Base-by-base conservation (phyloP, 352 stramenopile genomes). In the Globisporangium heterothallicum region DNA sequence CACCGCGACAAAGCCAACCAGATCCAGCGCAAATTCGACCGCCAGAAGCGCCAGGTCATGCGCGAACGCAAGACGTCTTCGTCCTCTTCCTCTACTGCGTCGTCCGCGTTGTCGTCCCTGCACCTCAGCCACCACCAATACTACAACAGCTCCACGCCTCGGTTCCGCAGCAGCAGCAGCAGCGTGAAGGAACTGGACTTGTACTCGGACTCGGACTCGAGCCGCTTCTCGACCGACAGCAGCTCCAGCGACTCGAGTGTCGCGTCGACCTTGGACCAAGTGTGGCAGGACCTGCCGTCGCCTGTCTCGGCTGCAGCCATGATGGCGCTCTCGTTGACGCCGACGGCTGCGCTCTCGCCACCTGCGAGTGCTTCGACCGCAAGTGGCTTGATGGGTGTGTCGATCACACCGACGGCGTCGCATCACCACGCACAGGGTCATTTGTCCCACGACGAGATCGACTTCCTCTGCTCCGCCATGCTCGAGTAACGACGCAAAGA, bases 1-100 rank as follows among this genome's bases (percentile, higher is more conserved):
- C 84, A 94, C 59, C 81, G 84, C 27, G 79, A 92, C 66, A 94
- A 94, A 69, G 84, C 84, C 63, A 94, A 94, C 70, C 77, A 87
- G 67, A 94, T 90, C 62, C 84, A 94, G 63, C 81, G 84, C 68
- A 92, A 92, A 66, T 92, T 92, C 53, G 81, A 94, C 57, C 79
- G 84, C 43, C 81, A 94, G 63, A 94, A 94, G 72, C 83, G 83
- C 48, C 77, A 90, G 42, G 72, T 81, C 13, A 71, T 76, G 26
- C 80, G 81, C 50, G 63, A 59, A 63, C 24, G 69, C 68, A 61
- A 71, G 59, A 54, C 61, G 27, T 68, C 56, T 12, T 63, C 57
- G 16, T 67, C 62, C 0, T 59, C 59, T n/a, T 49, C 46, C 38
- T 63, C 58, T 14, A 66, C 63, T 43, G 51, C 66, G 8, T 61